Base-by-base conservation (phyloP, 768 basidiomycete species). In the Tephrocybe sp. region DNA sequence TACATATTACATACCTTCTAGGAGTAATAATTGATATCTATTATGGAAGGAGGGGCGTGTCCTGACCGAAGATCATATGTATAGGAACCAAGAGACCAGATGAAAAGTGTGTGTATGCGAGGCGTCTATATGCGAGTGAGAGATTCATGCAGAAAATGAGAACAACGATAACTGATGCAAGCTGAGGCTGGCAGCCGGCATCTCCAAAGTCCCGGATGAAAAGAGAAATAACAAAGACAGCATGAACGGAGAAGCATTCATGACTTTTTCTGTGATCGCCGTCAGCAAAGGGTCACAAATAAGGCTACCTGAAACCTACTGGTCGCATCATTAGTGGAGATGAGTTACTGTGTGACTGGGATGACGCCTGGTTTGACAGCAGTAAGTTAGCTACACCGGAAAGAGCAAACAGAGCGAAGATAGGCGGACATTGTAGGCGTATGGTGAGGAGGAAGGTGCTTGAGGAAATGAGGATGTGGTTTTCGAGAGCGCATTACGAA, bases 401-500 rank as follows among this genome's bases (percentile, higher is more conserved):
- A n/a, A n/a, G n/a, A n/a, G 30, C 44, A 50, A 50, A 12, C 15
- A 47, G 3, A n/a, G 45, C 23, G 9, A 9, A 50, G 1, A 45
- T 28, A n/a, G 20, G 47, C 79, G n/a, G 65, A 68, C 41, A 62
- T 66, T 58, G 62, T 60, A 59, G 72, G 76, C 7, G 64, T 58
- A 62, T 14, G 69, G 64, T 7, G 65, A 51, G 18, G 66, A 61
- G 0, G 65, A 62, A 5, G 69, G 67, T 33, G 63, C 64, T 54
- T 75, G 73, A 1, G 73, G 60, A 36, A 63, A 55, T 32, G 73
- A 68, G 10, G 71, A 67, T 6, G 73, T 66, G 14, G 68, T 69
- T 74, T 78, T 84, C 72, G 81, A 80, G 45, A 90, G 70, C 41
- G 81, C 84, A 59, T 82, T 83, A 73, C 82, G 74, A 20, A 89